Evolutionary conservation across 805 yeast genomes (phyloP).

Genomic region (Candida arabinofermentans): DNA sequence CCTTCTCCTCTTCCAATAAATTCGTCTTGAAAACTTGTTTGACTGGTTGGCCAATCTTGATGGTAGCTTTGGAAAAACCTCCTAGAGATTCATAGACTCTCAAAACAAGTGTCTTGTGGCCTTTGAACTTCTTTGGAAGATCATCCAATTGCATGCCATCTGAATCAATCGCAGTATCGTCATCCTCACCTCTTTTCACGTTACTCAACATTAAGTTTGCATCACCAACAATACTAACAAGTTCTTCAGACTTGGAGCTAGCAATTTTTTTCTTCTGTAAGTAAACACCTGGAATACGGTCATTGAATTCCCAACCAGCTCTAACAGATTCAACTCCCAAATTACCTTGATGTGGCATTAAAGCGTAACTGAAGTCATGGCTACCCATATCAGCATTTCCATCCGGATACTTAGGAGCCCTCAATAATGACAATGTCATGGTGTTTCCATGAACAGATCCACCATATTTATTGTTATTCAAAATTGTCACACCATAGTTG

Average conservation of each 20-base stretch:
- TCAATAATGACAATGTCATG: constrained; percentile 79
- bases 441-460: constrained; percentile 90
- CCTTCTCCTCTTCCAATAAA: constrained; percentile 51
- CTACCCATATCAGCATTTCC: constrained; percentile 90
- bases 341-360: constrained; percentile 76
- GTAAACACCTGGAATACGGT: constrained; percentile 29
- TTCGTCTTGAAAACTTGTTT: constrained; percentile 50
- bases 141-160: constrained; percentile 32
- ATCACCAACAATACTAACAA: constrained; percentile 41
- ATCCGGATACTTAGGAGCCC: constrained; percentile 95
- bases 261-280: constrained; percentile 4
- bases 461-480: constrained; percentile 88
- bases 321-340: constrained; percentile 63
- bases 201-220: constrained; percentile 65
- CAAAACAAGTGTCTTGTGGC: constrained; percentile 53
- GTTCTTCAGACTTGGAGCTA: constrained; percentile 4
- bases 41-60: constrained; percentile 45
- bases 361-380: constrained; percentile 78
- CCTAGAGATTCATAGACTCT: constrained; percentile 89
- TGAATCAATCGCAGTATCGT: constrained; percentile 44
- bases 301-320: constrained; percentile 79
- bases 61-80: constrained; percentile 56
- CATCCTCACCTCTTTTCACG: constrained; percentile 86
- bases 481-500: constrained; percentile 79
- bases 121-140: constrained; percentile 40